Conservation (phyloP, 2,329 filamentous ascomycete species). For the Torrubiellomyces zombiae region DNA sequence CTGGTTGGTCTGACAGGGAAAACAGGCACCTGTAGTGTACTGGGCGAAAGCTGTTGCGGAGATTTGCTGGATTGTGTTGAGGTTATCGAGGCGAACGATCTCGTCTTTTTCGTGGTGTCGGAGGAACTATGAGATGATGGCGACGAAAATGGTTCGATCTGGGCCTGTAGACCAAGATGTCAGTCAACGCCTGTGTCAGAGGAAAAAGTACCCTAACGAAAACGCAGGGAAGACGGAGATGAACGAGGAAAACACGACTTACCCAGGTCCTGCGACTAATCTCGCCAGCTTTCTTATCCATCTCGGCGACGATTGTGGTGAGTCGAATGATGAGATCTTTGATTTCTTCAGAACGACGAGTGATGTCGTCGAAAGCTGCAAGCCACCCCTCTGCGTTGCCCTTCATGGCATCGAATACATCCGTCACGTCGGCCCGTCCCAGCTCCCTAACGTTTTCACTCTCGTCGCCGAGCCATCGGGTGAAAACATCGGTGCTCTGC, state of each 20-base stretch:
- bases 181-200: neutral
- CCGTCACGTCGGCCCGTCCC: constrained; percentile 44
- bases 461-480: constrained; percentile 55
- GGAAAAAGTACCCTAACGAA: neutral
- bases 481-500: constrained; percentile 59
- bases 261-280: constrained; percentile 66
- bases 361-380: constrained; percentile 59
- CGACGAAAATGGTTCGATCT: constrained; percentile 7
- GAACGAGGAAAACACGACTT: constrained; percentile 19
- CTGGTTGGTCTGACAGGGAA: too few relatives aligned
- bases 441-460: constrained; percentile 42
- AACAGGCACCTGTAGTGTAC: too few relatives aligned
- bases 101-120: neutral
- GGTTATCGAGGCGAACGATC: constrained; percentile 3
- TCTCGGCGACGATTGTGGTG: constrained; percentile 63
- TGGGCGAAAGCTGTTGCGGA: constrained; percentile 3
- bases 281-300: constrained; percentile 69
- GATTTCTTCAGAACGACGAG: constrained; percentile 54
- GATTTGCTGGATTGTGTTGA: constrained; percentile 2
- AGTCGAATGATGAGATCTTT: constrained; percentile 56
- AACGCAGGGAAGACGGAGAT: neutral
- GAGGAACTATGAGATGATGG: constrained; percentile 4
- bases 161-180: too few relatives aligned
- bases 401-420: constrained; percentile 79
- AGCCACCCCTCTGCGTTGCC: constrained; percentile 87